phyloP scores from a whole-genome alignment of 176 grass and related monocot genomes.

The Chloris gayana region DNA sequence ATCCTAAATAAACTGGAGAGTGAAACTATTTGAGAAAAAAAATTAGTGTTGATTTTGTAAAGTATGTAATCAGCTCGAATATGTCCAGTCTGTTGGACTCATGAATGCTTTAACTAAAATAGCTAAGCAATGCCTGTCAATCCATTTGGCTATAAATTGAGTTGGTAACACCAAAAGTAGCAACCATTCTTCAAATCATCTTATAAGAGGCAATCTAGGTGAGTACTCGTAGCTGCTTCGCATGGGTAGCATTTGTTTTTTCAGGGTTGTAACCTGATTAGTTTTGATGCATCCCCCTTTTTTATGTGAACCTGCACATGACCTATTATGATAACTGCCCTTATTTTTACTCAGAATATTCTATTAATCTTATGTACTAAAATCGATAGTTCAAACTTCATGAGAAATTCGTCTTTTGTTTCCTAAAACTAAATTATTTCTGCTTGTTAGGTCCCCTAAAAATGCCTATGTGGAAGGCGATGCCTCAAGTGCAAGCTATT shows the following conservation, averaged over 20 bases:
- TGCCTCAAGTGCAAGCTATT: slow-evolving; percentile 99
- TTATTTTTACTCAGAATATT: slow-evolving; percentile 16
- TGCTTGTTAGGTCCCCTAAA: slow-evolving; percentile 63
- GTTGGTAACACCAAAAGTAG: neutral
- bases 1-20: no score
- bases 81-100: neutral
- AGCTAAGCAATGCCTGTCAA: neutral
- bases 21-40: no score
- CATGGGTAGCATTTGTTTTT: neutral
- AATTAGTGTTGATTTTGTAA: neutral
- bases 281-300: neutral
- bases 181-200: neutral
- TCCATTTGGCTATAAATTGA: neutral
- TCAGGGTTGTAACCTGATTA: slow-evolving; percentile 1
- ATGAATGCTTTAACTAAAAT: neutral
- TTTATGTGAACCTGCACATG: neutral
- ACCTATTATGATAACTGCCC: slow-evolving; percentile 15
- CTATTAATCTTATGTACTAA: neutral
- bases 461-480: slow-evolving; percentile 98
- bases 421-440: slow-evolving; percentile 24
- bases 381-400: slow-evolving; percentile 11
- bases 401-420: neutral
- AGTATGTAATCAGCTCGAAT: neutral
- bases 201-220: neutral
- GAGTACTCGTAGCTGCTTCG: neutral